Base-by-base conservation (phyloP, 768 basidiomycete genomes). In the Termitomyces sp. region DNA sequence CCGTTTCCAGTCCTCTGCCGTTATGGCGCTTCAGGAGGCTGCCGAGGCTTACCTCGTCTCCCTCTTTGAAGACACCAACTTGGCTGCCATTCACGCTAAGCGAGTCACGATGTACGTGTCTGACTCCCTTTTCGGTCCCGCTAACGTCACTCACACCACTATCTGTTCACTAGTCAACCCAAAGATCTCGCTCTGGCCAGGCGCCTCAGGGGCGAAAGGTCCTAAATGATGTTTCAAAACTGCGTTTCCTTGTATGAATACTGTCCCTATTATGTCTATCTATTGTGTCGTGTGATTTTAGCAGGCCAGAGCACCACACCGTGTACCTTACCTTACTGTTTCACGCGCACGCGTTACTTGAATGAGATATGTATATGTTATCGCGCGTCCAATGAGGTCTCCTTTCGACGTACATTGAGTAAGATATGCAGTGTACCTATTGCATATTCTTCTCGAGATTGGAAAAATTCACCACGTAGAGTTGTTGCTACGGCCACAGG, bases 1-100 rank as follows among this genome's bases (percentile, higher is more conserved):
- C 62, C 92, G 94, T 68, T 95, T 95, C 92, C 94, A 96, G 75
- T 94, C 92, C 3, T 95, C 93, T 26, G 93, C 92, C 37, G 91
- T 95, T 64, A 90, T 92, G 84, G 93, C 93, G 48, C 82, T 94
- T 59, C 92, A 95, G 77, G 93, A 95, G 72, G 93, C 92, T 50
- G 89, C 90, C 51, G 93, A 95, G 79, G 89, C 88, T 28, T 91
- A 91, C 76, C 88, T 90, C 57, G 89, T 90, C 67, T 90, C 87
- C 26, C 81, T 92, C 70, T 92, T 92, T 66, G 90, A 92, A 66
- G 90, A 92, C 77, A 92, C 90, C 59, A 92, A 92, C 79, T 85
- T 93, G 83, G 91, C 91, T 64, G 90, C 90, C 56, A 92, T 92
- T 72, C 90, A 92, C 69, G 90, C 90, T 53, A 92, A 92, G 75